These are phyloP conservation scores for Somion occarium DNA, from an alignment of 1,284 basidiomycete species.

Conservation along the genomic window DNA sequence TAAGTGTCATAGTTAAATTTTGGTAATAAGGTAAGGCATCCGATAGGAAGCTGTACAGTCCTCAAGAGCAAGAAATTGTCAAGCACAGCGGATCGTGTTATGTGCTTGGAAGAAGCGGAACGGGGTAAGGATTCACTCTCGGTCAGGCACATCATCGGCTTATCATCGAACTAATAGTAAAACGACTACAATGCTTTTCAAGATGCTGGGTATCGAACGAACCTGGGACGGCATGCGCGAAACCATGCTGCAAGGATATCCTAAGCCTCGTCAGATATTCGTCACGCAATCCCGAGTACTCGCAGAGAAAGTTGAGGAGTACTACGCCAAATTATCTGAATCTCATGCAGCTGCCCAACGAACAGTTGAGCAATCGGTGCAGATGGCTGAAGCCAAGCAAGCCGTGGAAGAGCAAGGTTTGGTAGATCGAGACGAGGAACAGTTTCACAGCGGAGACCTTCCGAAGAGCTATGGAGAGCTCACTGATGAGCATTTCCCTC, in stretches of 20 bases:
- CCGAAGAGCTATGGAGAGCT: slow-evolving; percentile 56
- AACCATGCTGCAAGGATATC: slow-evolving; percentile 20
- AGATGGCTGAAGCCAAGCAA: slow-evolving; percentile 19
- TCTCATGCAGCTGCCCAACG: slow-evolving; percentile 39
- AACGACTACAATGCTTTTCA: slow-evolving; percentile 73
- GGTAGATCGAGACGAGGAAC: slow-evolving; percentile 46
- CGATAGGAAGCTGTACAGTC: slow-evolving; percentile 27
- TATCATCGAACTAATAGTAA: slow-evolving; percentile 40
- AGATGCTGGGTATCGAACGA: slow-evolving; percentile 63
- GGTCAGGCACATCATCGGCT: background rate
- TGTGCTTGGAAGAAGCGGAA: slow-evolving; percentile 23
- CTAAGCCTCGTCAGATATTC: slow-evolving; percentile 54
- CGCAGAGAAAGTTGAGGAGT: slow-evolving; percentile 61
- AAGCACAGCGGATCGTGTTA: slow-evolving; percentile 55
- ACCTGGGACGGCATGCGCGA: slow-evolving; percentile 28
- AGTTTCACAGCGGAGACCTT: slow-evolving; percentile 39
- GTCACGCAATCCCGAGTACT: slow-evolving; percentile 67
- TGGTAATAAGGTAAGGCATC: slow-evolving; percentile 1
- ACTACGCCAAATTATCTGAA: slow-evolving; percentile 49
- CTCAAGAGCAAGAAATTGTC: slow-evolving; percentile 52
- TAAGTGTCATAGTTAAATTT: slow-evolving; percentile 30
- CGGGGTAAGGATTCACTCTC: slow-evolving; percentile 7
- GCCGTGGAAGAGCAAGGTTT: slow-evolving; percentile 31
- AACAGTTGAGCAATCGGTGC: slow-evolving; percentile 33
- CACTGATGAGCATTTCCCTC: slow-evolving; percentile 58